Percentiles rank a stretch among this genome's conserved stretches.
Conservation (phyloP, 371 early-diverging fungal species). For the Rhizopus stolonifer region DNA sequence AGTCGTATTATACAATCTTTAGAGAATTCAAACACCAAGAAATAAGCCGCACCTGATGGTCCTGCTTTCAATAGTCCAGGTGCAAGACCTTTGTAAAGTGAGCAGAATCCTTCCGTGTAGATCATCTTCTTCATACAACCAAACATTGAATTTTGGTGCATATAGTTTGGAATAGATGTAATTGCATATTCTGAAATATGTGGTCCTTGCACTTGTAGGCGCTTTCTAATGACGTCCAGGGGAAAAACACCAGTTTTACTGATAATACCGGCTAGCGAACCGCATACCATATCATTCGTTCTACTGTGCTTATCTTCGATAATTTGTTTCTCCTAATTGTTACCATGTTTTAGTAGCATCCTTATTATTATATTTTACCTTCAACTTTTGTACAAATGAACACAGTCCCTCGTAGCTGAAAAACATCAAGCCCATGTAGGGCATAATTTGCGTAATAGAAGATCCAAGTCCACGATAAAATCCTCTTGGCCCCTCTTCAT, state of each 20-base stretch:
- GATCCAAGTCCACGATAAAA: constrained; percentile 85
- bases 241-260: constrained; percentile 86
- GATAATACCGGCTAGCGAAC: constrained; percentile 78
- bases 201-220: constrained; percentile 77
- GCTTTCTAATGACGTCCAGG: constrained; percentile 79
- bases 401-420: constrained; percentile 65
- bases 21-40: constrained; percentile 66
- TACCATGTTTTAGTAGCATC: too few relatives aligned
- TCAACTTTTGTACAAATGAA: constrained; percentile 18
- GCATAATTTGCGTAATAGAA: constrained; percentile 82
- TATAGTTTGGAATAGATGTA: constrained; percentile 55
- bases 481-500: constrained; percentile 73
- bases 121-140: constrained; percentile 60
- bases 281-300: constrained; percentile 64
- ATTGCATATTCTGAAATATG: constrained; percentile 46
- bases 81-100: constrained; percentile 80
- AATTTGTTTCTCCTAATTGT: constrained; percentile 15
- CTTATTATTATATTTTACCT: too few relatives aligned
- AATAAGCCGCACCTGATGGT: constrained; percentile 79
- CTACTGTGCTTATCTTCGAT: constrained; percentile 24
- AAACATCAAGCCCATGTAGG: constrained; percentile 88
- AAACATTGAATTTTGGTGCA: constrained; percentile 41
- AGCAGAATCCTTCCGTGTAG: constrained; percentile 68
- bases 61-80: constrained; percentile 84
- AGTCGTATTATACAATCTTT: constrained; percentile 32